Base-by-base conservation (phyloP, 1,284 basidiomycete genomes). In the Papiliotrema flavescens region DNA sequence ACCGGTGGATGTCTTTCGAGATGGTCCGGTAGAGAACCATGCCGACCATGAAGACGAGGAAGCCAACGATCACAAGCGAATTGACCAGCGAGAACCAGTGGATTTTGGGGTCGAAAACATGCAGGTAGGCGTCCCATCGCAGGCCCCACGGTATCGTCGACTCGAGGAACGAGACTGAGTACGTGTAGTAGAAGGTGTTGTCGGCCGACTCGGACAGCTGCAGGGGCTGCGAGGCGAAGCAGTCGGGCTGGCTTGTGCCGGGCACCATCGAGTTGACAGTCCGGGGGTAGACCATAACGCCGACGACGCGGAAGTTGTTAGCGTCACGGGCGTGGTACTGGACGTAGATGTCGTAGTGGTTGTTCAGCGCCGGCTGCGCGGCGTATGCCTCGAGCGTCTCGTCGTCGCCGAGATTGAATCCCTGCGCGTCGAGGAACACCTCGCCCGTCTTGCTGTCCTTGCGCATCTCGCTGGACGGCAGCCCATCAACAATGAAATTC, bases 51-150 rank as follows among this genome's bases (percentile, higher is more conserved):
- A 86, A 83, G 65, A 89, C 92, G 8, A 98, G 84, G 81, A 98
- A 92, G 43, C 90, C 80, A 32, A 87, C 90, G 59, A 96, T 90
- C 58, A 94, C 86, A 32, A 96, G 79, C 6, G 93, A 94, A 77
- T 98, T 98, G 71, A 97, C 82, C 56, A 98, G 82, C 64, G 89
- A 92, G 77, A 98, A 93, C 88, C 81, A 81, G 66, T 83, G 82
- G 57, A 83, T 82, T 44, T 76, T 73, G 24, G 79, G 78, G 61
- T 79, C 76, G 47, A 78, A 78, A 2, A 81, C 77, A 56, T 95
- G 90, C 14, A 95, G 81, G 71, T 98, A 98, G 66, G 88, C 89
- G 72, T 98, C 95, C 95, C 95, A 98, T 50, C 95, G 82, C 1
- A 76, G 50, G 8, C 84, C 88, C 90, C 90, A 94, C 45, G 89